These are phyloP conservation scores for Phaseolus coccineus DNA, from an alignment of 331 rosid species.

Conservation along the genomic window DNA sequence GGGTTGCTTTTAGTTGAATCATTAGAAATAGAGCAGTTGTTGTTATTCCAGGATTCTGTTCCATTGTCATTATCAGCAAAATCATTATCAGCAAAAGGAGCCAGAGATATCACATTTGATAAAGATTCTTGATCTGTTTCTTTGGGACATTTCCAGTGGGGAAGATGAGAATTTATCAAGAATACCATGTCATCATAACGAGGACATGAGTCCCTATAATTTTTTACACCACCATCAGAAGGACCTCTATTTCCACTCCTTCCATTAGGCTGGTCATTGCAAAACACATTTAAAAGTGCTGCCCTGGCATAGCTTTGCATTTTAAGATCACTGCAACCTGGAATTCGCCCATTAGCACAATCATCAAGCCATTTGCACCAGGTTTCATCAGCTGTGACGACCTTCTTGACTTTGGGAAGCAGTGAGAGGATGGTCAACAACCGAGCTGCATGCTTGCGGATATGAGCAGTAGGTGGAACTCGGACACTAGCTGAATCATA, in stretches of 20 bases:
- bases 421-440: constrained; percentile 88
- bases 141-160: constrained; percentile 82
- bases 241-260: constrained; percentile 48
- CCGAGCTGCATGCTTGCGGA: constrained; percentile 93
- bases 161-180: constrained; percentile 84
- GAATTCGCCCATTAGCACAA: constrained; percentile 85
- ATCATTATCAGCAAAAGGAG: constrained; percentile 48
- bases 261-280: constrained; percentile 50
- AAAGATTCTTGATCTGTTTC: constrained; percentile 46
- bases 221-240: constrained; percentile 50
- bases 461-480: constrained; percentile 94
- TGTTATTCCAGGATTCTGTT: constrained; percentile 49
- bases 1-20: constrained; percentile 47
- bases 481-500: constrained; percentile 77
- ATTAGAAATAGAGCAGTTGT: constrained; percentile 45
- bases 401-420: constrained; percentile 78
- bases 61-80: constrained; percentile 53
- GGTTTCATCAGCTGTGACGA: constrained; percentile 62
- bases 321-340: constrained; percentile 93
- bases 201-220: constrained; percentile 65
- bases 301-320: constrained; percentile 91
- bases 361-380: constrained; percentile 93
- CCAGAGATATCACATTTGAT: constrained; percentile 42
- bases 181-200: constrained; percentile 78
- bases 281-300: constrained; percentile 70